These are phyloP conservation scores for Beauveria brongniartii DNA, from an alignment of 2,329 filamentous ascomycete species.

Conservation along the genomic window DNA sequence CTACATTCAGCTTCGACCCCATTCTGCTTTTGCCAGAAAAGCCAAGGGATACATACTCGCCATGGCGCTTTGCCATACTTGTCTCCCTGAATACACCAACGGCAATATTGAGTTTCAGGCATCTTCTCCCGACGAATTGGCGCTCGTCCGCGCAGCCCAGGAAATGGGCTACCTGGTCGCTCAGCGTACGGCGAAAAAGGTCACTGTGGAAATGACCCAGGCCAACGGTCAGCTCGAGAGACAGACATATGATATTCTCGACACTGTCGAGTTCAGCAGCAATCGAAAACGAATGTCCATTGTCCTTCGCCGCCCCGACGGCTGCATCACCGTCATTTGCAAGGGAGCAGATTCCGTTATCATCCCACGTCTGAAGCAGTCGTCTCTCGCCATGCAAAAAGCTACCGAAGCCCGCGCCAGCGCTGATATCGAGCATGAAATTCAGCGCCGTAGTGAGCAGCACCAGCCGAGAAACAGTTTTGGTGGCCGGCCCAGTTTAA, in stretches of 20 bases:
- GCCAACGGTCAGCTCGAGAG: constrained; percentile 32
- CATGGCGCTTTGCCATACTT: constrained; percentile 84
- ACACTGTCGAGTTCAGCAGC: constrained; percentile 87
- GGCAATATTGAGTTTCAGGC: constrained; percentile 76
- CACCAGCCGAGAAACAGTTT: constrained; percentile 46
- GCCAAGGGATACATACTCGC: constrained; percentile 76
- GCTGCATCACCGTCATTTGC: constrained; percentile 73
- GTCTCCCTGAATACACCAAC: constrained; percentile 65
- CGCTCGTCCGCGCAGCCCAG: constrained; percentile 74
- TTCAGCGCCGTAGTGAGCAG: constrained; percentile 48
- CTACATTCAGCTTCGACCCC: constrained; percentile 67
- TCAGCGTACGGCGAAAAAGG: constrained; percentile 62
- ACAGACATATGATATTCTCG: constrained; percentile 70
- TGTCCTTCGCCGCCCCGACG: constrained; percentile 76
- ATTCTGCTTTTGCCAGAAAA: constrained; percentile 69
- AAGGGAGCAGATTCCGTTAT: constrained; percentile 86
- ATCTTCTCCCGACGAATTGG: constrained; percentile 82
- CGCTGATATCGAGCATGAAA: constrained; percentile 48
- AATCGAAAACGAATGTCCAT: constrained; percentile 87
- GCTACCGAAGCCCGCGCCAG: constrained; percentile 57
- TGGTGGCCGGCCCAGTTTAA: constrained; percentile 45
- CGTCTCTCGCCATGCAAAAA: constrained; percentile 68
- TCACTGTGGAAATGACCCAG: constrained; percentile 43
- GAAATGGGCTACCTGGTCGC: constrained; percentile 75
- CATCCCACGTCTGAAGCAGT: constrained; percentile 66